These are phyloP conservation scores for Tylopilus sp. DNA, from an alignment of 768 basidiomycete species.

Conservation along the genomic window DNA sequence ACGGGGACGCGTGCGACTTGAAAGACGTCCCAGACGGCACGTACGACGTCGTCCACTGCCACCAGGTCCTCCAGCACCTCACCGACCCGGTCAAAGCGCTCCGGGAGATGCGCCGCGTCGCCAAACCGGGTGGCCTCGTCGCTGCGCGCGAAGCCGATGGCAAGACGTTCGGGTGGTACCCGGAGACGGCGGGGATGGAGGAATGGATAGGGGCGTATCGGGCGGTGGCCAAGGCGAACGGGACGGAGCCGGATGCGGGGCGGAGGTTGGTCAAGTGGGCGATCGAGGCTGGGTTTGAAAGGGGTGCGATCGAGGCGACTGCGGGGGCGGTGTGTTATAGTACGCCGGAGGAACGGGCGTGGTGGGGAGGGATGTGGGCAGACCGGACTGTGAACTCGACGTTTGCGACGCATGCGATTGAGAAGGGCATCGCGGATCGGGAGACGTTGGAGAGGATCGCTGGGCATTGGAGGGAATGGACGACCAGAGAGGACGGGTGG, in stretches of 20 bases:
- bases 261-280: conserved; percentile 38
- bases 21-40: conserved; percentile 33
- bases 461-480: conserved; percentile 31
- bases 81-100: conserved; percentile 38
- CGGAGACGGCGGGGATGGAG: conserved; percentile 31
- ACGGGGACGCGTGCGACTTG: conserved; percentile 38
- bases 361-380: conserved; percentile 40
- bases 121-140: conserved; percentile 44
- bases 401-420: conserved; percentile 32
- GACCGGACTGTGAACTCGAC: conserved; percentile 34
- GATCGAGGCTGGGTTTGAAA: conserved; percentile 34
- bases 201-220: conserved; percentile 22
- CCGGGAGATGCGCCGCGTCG: conserved; percentile 46
- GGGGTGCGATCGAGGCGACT: conserved; percentile 25
- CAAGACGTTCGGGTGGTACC: conserved; percentile 33
- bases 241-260: conserved; percentile 40
- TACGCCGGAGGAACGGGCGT: conserved; percentile 34
- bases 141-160: conserved; percentile 43
- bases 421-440: conserved; percentile 20
- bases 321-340: conserved; percentile 37
- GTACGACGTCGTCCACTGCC: conserved; percentile 50
- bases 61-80: conserved; percentile 50
- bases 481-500: conserved; percentile 32
- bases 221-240: conserved; percentile 27
- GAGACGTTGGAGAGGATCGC: conserved; percentile 24